A percentile compares a stretch with the other conserved stretches of the same genome.
Conservation (phyloP, 225 moss, liverwort and hornwort species). For the Pleurozium schreberi region DNA sequence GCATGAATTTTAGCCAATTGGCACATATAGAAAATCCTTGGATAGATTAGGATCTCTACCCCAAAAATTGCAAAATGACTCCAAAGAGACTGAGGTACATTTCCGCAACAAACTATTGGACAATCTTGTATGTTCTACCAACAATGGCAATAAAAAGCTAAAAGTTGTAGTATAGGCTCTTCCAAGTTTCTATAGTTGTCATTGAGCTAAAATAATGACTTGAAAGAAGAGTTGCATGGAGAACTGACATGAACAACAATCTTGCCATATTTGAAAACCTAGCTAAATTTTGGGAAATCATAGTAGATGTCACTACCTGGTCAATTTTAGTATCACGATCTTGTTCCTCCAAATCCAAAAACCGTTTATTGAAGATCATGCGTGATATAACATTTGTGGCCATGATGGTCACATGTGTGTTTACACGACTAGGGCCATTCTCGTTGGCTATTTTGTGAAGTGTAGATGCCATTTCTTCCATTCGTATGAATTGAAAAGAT, state of each 20-base stretch:
- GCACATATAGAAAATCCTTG: background rate
- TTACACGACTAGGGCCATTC: background rate
- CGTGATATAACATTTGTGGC: background rate
- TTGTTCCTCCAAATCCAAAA: background rate
- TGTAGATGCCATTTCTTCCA: background rate
- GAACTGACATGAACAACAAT: fast-evolving
- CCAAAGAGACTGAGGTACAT: background rate
- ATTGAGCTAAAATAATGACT: too few relatives aligned
- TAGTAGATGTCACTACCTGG: fast-evolving
- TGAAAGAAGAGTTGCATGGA: background rate
- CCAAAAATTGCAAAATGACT: too few relatives aligned
- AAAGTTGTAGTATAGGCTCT: too few relatives aligned
- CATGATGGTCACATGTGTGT: fast-evolving
- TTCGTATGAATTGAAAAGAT: background rate
- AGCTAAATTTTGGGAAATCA: background rate
- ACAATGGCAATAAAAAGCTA: too few relatives aligned
- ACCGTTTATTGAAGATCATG: background rate
- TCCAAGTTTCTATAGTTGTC: fast-evolving
- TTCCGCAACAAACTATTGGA: background rate
- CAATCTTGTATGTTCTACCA: background rate
- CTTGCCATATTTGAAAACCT: background rate
- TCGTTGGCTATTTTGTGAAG: background rate
- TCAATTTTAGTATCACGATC: background rate
- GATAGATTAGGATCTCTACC: too few relatives aligned
- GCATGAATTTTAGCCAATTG: background rate